Conservation (phyloP, 2,329 filamentous ascomycete genomes). For the Colletotrichum musae region DNA sequence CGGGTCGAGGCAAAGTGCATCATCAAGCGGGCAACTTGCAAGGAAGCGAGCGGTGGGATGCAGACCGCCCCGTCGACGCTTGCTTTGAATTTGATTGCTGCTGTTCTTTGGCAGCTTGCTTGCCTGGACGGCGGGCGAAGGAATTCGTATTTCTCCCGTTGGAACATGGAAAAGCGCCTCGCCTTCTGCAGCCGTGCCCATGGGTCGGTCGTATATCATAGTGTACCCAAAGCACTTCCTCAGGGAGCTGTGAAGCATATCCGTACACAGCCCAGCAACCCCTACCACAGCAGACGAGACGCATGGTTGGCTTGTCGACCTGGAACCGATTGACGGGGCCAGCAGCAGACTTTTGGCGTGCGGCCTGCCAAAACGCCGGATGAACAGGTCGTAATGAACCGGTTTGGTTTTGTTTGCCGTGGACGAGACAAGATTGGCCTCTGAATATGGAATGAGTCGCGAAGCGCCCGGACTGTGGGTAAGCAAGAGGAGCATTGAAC, state of each 20-base stretch:
- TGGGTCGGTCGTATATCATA: slow-evolving; percentile 2
- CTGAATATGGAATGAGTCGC: slow-evolving; percentile 13
- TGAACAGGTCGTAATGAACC: slow-evolving; percentile 15
- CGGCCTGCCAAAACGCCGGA: slow-evolving; percentile 13
- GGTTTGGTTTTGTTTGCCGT: slow-evolving; percentile 7
- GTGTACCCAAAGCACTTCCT: too few species aligned
- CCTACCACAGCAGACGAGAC: slow-evolving; percentile 7
- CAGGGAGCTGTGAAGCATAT: slow-evolving; percentile 26
- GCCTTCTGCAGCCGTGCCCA: slow-evolving; percentile 25
- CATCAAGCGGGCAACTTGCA: not conserved
- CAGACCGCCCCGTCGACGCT: slow-evolving; percentile 23
- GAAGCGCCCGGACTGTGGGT: not conserved
- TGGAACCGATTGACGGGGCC: slow-evolving; percentile 19
- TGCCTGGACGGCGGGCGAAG: not conserved
- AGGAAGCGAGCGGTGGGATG: slow-evolving; percentile 29
- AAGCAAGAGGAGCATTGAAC: slow-evolving; percentile 16
- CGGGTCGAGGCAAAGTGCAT: slow-evolving; percentile 29
- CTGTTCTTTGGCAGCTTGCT: not conserved
- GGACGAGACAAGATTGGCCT: slow-evolving; percentile 3
- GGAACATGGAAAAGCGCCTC: slow-evolving; percentile 10
- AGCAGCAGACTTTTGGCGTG: slow-evolving; percentile 6
- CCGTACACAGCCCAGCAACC: slow-evolving; percentile 13
- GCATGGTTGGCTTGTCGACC: slow-evolving; percentile 36
- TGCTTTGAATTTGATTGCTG: slow-evolving; percentile 14
- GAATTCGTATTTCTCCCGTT: slow-evolving; percentile 26